Evolutionary conservation across 768 basidiomycete species (phyloP), one percentile per base, ranked within the genome.

Genomic region (Imleria badia): DNA sequence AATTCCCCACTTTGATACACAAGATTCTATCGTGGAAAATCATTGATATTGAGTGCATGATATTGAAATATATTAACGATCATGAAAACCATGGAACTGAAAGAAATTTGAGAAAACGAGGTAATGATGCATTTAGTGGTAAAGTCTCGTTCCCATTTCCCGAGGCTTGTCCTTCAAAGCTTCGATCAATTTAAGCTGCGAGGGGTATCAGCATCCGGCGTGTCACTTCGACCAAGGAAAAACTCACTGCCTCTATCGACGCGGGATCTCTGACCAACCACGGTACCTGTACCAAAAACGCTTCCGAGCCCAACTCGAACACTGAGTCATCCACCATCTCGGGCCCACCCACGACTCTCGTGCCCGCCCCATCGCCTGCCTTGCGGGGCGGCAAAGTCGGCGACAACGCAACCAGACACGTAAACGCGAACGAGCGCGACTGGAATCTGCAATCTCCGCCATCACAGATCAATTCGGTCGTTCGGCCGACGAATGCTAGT

Each of bases 341-440:
- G 2, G 3, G 2, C 4, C 44, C 48, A 1, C n/a, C 0, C 1
- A 23, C 13, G 5, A 7, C 7, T 0, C 12, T 31, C n/a, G 20
- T 29, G 15, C 12, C 33, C 9, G 13, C 10, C 7, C n/a, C 29
- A 2, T 44, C 15, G 1, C 14, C 31, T 7, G 2, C 4, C 6
- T 44, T 17, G 4, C 45, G 22, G 23, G 50, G 55, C 7, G 57
- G 62, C 10, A 63, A 29, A 0, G 5, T 38, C 2, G 54, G 50
- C 8, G 54, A 17, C 45, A 53, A 36, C 2, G 61, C 58, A 6
- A 20, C 38, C 43, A 63, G 12, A 9, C 44, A 57, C 2, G 38
- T 57, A 9, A 61, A 64, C 10, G 46, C 46, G 19, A 64, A 64
- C 23, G 55, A 52, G 13, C 42, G 55, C 8, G 62, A 61, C 38